Percentiles rank a stretch among this genome's conserved stretches.
phyloP scores from a whole-genome alignment of 768 basidiomycete species.

The Auricularia cornea region DNA sequence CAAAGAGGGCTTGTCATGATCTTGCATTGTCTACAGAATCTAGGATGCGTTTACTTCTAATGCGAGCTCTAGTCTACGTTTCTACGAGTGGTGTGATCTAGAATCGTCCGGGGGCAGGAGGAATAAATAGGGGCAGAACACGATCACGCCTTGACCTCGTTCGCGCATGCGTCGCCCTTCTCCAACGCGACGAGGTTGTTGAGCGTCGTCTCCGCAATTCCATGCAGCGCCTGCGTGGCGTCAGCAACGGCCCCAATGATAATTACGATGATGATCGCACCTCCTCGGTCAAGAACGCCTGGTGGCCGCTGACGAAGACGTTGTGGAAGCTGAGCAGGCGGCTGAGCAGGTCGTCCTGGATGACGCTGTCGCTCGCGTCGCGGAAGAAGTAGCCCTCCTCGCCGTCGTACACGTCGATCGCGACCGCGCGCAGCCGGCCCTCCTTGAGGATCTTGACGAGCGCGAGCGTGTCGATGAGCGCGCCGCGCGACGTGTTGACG shows the following conservation, averaged over 20 bases:
- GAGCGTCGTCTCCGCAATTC: conserved; percentile 12
- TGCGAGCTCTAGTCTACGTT: too few relatives aligned
- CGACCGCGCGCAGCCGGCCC: conserved; percentile 13
- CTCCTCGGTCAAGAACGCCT: conserved; percentile 14
- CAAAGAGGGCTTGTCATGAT: too few relatives aligned
- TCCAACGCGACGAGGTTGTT: conserved; percentile 7
- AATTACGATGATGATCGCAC: not conserved
- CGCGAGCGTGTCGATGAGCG: conserved; percentile 14
- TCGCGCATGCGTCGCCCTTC: conserved; percentile 9
- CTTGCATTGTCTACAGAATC: too few relatives aligned
- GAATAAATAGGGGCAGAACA: too few relatives aligned
- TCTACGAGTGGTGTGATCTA: not conserved
- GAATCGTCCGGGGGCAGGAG: not conserved
- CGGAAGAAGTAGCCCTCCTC: conserved; percentile 15
- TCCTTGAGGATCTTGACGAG: conserved; percentile 12
- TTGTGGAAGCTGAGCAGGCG: conserved; percentile 14
- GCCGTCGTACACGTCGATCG: conserved; percentile 16
- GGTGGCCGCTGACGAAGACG: conserved; percentile 15
- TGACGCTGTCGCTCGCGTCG: conserved; percentile 10
- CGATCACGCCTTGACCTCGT: conserved; percentile 8
- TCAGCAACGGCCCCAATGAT: not conserved
- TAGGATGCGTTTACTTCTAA: too few relatives aligned
- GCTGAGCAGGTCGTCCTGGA: conserved; percentile 14
- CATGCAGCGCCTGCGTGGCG: conserved; percentile 7
- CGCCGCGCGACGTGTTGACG: conserved; percentile 29